These are phyloP conservation scores for Fusarium clavum DNA, from an alignment of 2,329 filamentous ascomycete species.

Conservation along the genomic window DNA sequence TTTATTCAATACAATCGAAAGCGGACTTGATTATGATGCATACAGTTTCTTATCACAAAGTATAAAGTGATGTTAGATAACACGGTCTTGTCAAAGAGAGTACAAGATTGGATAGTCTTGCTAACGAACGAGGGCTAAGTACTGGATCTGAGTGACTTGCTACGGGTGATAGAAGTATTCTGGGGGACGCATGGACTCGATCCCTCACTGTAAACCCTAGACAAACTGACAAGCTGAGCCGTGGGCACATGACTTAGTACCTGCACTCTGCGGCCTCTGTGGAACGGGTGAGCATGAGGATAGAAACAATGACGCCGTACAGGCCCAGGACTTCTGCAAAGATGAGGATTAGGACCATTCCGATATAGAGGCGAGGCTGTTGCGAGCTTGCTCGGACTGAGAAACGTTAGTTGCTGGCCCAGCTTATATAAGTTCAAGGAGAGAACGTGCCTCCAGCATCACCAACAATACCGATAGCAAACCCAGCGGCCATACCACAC, in stretches of 20 bases:
- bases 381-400: conserved; percentile 59
- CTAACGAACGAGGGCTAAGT: not conserved
- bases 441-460: conserved; percentile 54
- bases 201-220: not conserved
- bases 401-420: conserved; percentile 3
- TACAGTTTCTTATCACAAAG: not conserved
- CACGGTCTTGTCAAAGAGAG: not conserved
- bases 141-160: not conserved
- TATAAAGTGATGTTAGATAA: not conserved
- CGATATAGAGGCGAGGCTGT: conserved; percentile 59
- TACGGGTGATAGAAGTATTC: not conserved
- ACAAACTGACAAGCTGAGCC: not conserved
- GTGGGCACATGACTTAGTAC: conserved; percentile 41
- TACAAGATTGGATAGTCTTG: not conserved
- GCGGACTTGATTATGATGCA: not conserved
- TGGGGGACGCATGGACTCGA: not conserved
- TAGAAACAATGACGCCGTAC: conserved; percentile 61
- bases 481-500: conserved; percentile 59
- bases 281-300: conserved; percentile 61
- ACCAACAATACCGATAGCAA: conserved; percentile 60
- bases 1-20: conserved; percentile 28
- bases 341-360: conserved; percentile 62
- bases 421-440: not conserved
- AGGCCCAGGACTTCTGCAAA: conserved; percentile 60
- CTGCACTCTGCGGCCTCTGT: conserved; percentile 52